Percentiles rank a stretch among this genome's conserved stretches.
These are phyloP conservation scores for Osmanthus fragrans DNA, from an alignment of 257 asterid species.

Conservation along the genomic window DNA sequence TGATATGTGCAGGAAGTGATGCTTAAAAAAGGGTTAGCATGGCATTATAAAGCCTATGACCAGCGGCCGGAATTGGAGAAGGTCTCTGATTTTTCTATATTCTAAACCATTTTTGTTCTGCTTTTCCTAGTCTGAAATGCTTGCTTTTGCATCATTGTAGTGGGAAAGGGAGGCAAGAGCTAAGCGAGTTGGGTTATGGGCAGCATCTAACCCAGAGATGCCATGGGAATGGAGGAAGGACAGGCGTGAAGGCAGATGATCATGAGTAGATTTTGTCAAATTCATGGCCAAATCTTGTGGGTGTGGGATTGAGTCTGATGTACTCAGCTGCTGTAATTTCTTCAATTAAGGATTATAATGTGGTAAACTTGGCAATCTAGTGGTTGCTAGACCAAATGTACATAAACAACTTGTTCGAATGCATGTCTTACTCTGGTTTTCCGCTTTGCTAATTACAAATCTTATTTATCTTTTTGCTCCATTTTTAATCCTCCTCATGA, in stretches of 20 bases:
- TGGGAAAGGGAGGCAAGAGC: slow-evolving; percentile 92
- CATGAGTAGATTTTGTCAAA: background rate
- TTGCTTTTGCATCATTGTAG: slow-evolving; percentile 31
- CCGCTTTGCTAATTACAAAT: background rate
- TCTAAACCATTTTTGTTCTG: background rate
- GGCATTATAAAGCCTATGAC: slow-evolving; percentile 93
- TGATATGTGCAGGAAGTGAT: slow-evolving; percentile 58
- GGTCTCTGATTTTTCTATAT: slow-evolving; percentile 33
- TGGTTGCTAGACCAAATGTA: background rate
- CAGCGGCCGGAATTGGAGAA: slow-evolving; percentile 66
- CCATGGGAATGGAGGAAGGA: slow-evolving; percentile 99
- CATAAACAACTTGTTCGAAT: background rate
- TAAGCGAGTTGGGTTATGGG: slow-evolving; percentile 78
- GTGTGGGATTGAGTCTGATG: background rate
- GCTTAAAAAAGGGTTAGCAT: slow-evolving; percentile 92
- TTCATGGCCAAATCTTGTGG: background rate
- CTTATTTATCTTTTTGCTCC: background rate
- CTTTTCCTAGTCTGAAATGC: background rate
- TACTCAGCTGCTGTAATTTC: background rate
- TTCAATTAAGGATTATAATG: background rate
- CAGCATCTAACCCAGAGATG: slow-evolving; percentile 81
- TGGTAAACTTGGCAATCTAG: background rate
- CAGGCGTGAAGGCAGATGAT: slow-evolving; percentile 65
- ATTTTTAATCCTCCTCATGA: background rate
- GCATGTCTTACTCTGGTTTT: background rate